Conservation (phyloP, 192 early-diverging fungal species). For the Entomortierella parvispora region DNA sequence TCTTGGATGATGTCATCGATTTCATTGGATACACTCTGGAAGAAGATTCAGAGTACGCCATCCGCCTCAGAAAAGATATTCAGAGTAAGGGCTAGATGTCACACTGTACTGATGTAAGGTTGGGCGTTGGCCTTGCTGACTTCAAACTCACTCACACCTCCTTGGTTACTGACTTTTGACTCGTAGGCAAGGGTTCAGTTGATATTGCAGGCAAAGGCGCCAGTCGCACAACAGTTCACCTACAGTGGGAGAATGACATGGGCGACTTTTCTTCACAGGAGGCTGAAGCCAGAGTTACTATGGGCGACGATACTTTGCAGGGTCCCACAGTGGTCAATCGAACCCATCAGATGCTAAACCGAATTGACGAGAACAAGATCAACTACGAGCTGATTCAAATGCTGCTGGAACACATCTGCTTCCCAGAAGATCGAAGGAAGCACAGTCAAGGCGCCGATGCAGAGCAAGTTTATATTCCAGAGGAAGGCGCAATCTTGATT, state of each 20-base stretch:
- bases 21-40: conserved; percentile 64
- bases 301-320: conserved; percentile 35
- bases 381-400: conserved; percentile 71
- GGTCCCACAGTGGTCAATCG: conserved; percentile 45
- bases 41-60: conserved; percentile 56
- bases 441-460: conserved; percentile 50
- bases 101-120: background rate
- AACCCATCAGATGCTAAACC: conserved; percentile 54
- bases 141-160: background rate
- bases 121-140: background rate
- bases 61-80: conserved; percentile 49
- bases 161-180: background rate
- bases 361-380: conserved; percentile 69
- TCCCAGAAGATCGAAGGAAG: conserved; percentile 22
- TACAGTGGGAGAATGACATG: conserved; percentile 49
- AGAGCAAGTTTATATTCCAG: conserved; percentile 49
- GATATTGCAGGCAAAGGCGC: conserved; percentile 47
- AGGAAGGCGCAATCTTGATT: conserved; percentile 69
- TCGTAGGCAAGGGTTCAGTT: conserved; percentile 45
- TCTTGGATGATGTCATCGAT: conserved; percentile 78
- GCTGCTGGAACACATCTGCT: conserved; percentile 70
- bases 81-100: conserved; percentile 19
- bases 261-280: conserved; percentile 43
- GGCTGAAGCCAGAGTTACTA: conserved; percentile 48
- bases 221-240: conserved; percentile 28